Base-by-base conservation (phyloP, 805 yeast species). In the Yarrowia porcina region DNA sequence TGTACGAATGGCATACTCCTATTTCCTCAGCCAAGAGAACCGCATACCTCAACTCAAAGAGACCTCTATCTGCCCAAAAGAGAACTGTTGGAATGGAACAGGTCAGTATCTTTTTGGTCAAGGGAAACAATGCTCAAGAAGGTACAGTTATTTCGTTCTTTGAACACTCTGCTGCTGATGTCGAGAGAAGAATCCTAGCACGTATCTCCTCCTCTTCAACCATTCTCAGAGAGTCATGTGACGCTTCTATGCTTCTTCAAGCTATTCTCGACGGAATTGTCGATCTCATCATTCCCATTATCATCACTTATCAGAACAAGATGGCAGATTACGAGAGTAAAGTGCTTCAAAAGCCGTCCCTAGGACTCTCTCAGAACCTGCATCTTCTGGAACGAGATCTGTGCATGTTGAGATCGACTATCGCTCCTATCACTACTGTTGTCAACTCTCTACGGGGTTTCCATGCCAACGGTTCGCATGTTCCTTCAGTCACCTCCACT, bases 311-410 rank as follows among this genome's bases (percentile, higher is more conserved):
- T 67, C 76, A 79, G 32, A 70, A 77, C 30, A 68, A 82, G 42
- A 68, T 84, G 27, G 76, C 76, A 52, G 83, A 80, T 62, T 76
- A 83, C 28, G 85, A 84, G 66, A 63, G 77, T n/a, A 83, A 82
- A 63, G 82, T 83, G 3, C 68, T 83, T 30, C 73, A 77, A 10
- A 76, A 74, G 44, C 86, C 88, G 0, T 79, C 79, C 27, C 72
- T 83, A 63, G 71, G 72, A 8, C 84, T 81, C 66, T 82, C 86
- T 0, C 78, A 80, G 47, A 80, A 82, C 17, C 69, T 84, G 38
- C 86, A 83, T 67, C 68, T 82, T 38, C 78, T 84, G 77, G 76
- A 78, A 32, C 81, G 83, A 33, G 88, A 84, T 65, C 71, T 84
- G 33, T 74, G 83, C 2, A 73, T 77, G 63, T 71, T 84, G 65